Base-by-base conservation (phyloP, 2,329 filamentous ascomycete species). In the Ascochyta viciae-villosae region DNA sequence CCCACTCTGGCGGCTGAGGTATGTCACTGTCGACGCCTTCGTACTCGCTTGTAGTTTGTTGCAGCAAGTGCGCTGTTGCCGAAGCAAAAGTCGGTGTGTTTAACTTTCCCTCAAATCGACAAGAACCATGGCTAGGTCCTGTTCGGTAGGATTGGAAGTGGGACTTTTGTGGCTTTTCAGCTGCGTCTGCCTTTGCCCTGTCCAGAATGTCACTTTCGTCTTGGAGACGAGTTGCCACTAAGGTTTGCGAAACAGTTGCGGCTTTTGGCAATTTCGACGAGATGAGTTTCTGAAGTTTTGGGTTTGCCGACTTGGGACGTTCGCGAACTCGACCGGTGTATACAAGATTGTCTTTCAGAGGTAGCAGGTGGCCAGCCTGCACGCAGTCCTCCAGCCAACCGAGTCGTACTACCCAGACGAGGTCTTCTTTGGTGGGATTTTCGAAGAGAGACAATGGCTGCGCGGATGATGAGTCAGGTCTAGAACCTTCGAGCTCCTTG, bases 11-110 rank as follows among this genome's bases (percentile, higher is more conserved):
- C 12, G 91, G 76, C 0, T 83, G 80, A 0, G 90, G 91, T 1
- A 91, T 71, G 3, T 83, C 75, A 33, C 57, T 78, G 26, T 72
- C 67, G 1, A 77, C 74, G 16, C 83, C 80, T 24, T 96, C 90
- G 54, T 93, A 84, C 55, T 96, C 92, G 3, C 89, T 90, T 0
- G 92, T 96, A 0, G 89, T 90, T 68, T 90, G 82, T 34, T 87
- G 86, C 9, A 87, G 70, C 6, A 96, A 76, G 50, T 78, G 62
- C 33, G 66, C 65, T 13, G 62, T 64, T 23, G 66, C 64, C 12
- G 63, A 54, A 23, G 54, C 54, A 27, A 66, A 60, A 6, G 54
- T 58, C 19, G 50, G 54, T 8, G 39, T 50, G 4, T 41, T 42
- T 23, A 53, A 50, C 42, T 64, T 72, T 34, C 71, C 67, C 13